Conservation (phyloP, 1,284 basidiomycete genomes). For the Ustilago shanxiensis region DNA sequence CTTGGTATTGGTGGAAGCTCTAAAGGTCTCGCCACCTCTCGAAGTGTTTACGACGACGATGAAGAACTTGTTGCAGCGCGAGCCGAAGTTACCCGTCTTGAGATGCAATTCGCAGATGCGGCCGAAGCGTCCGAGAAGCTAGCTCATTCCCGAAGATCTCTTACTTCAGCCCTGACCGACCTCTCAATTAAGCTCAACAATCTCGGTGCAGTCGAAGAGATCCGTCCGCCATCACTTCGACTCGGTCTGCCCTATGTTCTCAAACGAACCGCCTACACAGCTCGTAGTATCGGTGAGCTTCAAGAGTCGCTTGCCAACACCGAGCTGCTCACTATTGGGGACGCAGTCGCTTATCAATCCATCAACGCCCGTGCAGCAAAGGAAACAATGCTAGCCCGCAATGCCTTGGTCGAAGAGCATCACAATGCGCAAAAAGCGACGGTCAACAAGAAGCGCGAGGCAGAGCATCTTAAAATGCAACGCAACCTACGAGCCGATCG, state of each 20-base stretch:
- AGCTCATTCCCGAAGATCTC: slow-evolving; percentile 38
- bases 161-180: slow-evolving; percentile 33
- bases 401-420: slow-evolving; percentile 65
- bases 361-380: slow-evolving; percentile 63
- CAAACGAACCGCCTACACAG: slow-evolving; percentile 43
- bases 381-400: slow-evolving; percentile 61
- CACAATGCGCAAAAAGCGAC: slow-evolving; percentile 56
- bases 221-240: slow-evolving; percentile 35
- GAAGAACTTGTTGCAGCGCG: slow-evolving; percentile 59
- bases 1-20: slow-evolving; percentile 45
- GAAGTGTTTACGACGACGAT: slow-evolving; percentile 61
- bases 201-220: slow-evolving; percentile 51
- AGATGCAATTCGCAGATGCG: slow-evolving; percentile 62
- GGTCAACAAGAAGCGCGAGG: slow-evolving; percentile 56
- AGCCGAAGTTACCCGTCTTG: slow-evolving; percentile 62
- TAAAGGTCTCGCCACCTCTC: slow-evolving; percentile 50
- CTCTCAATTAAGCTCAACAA: slow-evolving; percentile 48
- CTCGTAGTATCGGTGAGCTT: slow-evolving; percentile 40
- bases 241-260: slow-evolving; percentile 47
- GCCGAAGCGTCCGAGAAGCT: slow-evolving; percentile 54
- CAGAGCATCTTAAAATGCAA: slow-evolving; percentile 55
- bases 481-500: slow-evolving; percentile 48
- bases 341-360: slow-evolving; percentile 61
- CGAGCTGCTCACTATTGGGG: slow-evolving; percentile 53
- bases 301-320: slow-evolving; percentile 47